Evolutionary conservation across 352 stramenopile species (phyloP).

Genomic region (Phytopythium oedochilum): DNA sequence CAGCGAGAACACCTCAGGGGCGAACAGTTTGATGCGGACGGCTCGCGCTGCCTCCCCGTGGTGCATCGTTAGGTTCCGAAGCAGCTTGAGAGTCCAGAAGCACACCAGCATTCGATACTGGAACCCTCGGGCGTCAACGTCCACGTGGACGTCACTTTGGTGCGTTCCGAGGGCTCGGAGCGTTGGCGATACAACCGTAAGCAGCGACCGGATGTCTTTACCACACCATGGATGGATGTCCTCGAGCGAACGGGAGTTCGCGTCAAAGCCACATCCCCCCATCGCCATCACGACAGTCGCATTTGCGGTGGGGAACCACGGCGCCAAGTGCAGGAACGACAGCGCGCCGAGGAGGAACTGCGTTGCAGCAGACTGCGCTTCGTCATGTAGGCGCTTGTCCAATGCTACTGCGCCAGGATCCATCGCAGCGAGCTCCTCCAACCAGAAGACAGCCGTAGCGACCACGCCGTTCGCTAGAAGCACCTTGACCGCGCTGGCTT

Average conservation of each 20-base stretch:
- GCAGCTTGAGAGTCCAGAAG: conserved; percentile 27
- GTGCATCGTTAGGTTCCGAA: conserved; percentile 25
- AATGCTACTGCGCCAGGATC: not conserved
- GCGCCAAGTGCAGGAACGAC: conserved; percentile 16
- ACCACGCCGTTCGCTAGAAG: conserved; percentile 11
- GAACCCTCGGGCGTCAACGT: not conserved
- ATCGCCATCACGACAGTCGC: not conserved
- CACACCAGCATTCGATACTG: conserved; percentile 6
- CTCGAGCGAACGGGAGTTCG: not conserved
- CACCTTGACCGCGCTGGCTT: conserved; percentile 25
- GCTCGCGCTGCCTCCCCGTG: conserved; percentile 1
- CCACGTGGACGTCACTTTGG: not conserved
- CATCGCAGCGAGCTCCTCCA: conserved; percentile 8
- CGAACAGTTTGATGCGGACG: conserved; percentile 2
- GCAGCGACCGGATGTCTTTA: conserved; percentile 7
- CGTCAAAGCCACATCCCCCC: not conserved
- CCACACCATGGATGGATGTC: conserved; percentile 10
- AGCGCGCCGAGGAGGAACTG: conserved; percentile 24
- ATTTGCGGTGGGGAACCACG: not conserved
- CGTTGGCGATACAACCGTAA: conserved; percentile 4
- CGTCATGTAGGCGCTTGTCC: not conserved
- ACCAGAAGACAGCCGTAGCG: conserved; percentile 1
- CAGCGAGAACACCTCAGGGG: not conserved
- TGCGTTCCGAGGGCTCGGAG: not conserved
- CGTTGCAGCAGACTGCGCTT: conserved; percentile 9